Base-by-base conservation (phyloP, 1,284 basidiomycete species). In the Athelia psychrophila region DNA sequence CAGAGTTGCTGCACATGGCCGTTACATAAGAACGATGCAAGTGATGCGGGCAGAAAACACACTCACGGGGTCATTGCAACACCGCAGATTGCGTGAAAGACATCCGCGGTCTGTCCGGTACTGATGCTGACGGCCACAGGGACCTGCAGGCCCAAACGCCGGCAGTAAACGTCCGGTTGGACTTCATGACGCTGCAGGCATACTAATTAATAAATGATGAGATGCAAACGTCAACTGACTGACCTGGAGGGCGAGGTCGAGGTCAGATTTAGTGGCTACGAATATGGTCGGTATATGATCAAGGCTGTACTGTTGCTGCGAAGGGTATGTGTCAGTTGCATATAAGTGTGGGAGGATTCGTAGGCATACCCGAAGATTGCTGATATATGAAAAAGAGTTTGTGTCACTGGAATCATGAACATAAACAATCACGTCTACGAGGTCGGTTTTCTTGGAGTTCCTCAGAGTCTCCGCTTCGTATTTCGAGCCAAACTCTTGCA, bases 391-490 rank as follows among this genome's bases (percentile, higher is more conserved):
- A 68, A 99, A 99, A 12, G 95, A 98, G 70, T 98, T 98, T 23
- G 97, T 98, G 68, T 99, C 97, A 65, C 92, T 95, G 51, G 94
- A 97, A 71, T 99, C 96, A 68, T 98, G 90, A 35, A 98, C 93
- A 68, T 95, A 98, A 54, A 97, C 83, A 57, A 98, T 89, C 47
- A 98, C 91, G 70, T 98, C 96, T 22, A 93, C 93, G 50, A 91
- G 74, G 66, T 96, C 93, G 33, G 91, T 86, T 72, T 95, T 97
- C 73, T 93, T 95, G 27, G 86, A 80, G 66, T 90, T 95, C 54
- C 94, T 83, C 50, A 99, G 75, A 20, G 86, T 88, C 67, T 98
- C 95, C 1, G 90, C 82, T 71, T 98, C 96, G 66, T 97, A 95
- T 68, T 88, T 91, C 38, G 91, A 94, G 8, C 95, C 96, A 67